phyloP scores from a whole-genome alignment of 305 asterid genomes.

The Fraxinus velutina region DNA sequence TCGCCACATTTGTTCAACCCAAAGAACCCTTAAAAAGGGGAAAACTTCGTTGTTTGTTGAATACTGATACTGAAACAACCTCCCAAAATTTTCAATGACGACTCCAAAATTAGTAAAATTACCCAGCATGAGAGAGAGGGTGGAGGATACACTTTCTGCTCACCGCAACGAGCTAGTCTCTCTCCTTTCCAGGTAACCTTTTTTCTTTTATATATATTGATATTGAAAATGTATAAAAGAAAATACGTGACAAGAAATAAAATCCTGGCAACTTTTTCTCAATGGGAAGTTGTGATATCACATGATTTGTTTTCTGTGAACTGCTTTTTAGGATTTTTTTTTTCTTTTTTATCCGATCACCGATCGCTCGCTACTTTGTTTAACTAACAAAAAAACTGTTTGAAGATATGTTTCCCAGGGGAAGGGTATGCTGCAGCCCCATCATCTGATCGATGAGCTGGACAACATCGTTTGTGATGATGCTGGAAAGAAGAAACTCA shows the following conservation, averaged over 20 bases:
- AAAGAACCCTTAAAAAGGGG: not conserved
- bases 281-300: not conserved
- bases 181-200: constrained; percentile 71
- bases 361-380: not conserved
- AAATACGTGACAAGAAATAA: not conserved
- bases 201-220: not conserved
- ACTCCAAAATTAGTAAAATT: constrained; percentile 43
- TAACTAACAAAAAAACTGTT: not conserved
- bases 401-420: not conserved
- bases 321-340: not conserved
- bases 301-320: not conserved
- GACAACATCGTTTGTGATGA: constrained; percentile 57
- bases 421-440: not conserved
- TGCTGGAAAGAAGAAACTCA: constrained; percentile 39
- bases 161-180: constrained; percentile 86
- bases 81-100: constrained; percentile 31
- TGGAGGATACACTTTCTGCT: constrained; percentile 85
- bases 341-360: not conserved
- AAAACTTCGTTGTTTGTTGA: not conserved
- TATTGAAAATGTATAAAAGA: not conserved
- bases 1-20: not conserved
- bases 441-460: constrained; percentile 68
- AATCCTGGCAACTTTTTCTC: not conserved
- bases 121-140: constrained; percentile 83
- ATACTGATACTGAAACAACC: not conserved